Percentiles rank a stretch among this genome's conserved stretches.
These are phyloP conservation scores for Stenocarpella maydis DNA, from an alignment of 2,329 filamentous ascomycete species.

Conservation along the genomic window DNA sequence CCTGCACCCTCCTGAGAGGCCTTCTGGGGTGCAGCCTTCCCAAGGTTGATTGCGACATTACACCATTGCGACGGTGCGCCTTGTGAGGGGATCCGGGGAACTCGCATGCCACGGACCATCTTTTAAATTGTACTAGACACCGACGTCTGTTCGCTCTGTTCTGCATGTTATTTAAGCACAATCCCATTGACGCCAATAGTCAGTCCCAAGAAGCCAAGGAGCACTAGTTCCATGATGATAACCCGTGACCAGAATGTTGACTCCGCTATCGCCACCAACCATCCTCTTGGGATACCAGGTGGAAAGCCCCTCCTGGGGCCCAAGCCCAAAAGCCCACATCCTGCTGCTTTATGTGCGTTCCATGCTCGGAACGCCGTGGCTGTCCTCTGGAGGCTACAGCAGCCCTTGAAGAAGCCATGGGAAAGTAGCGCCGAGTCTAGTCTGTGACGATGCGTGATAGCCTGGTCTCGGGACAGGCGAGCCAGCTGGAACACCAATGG, in stretches of 20 bases:
- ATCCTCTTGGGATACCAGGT: too few species aligned
- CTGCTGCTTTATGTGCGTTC: too few species aligned
- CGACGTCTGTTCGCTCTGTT: neutral
- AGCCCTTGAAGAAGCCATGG: neutral
- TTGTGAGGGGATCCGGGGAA: neutral
- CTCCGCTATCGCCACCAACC: too few species aligned
- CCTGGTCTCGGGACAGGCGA: neutral
- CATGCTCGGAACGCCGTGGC: neutral
- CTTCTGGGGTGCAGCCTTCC: conserved; percentile 1
- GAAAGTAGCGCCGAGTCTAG: conserved; percentile 9
- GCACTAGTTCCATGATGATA: neutral
- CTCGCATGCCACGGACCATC: conserved; percentile 8
- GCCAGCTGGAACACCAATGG: neutral
- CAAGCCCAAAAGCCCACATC: too few species aligned
- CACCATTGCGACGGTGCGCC: neutral
- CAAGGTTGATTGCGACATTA: conserved; percentile 4
- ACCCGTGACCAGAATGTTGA: too few species aligned
- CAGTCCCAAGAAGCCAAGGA: neutral
- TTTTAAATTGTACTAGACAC: conserved; percentile 2
- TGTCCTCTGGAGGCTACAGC: neutral
- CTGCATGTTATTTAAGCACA: neutral
- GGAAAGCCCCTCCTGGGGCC: too few species aligned
- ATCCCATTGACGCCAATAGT: neutral
- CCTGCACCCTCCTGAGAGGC: neutral
- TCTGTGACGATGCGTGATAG: neutral